phyloP scores from a whole-genome alignment of 2,329 filamentous ascomycete species.

The Sporothrix phasma region DNA sequence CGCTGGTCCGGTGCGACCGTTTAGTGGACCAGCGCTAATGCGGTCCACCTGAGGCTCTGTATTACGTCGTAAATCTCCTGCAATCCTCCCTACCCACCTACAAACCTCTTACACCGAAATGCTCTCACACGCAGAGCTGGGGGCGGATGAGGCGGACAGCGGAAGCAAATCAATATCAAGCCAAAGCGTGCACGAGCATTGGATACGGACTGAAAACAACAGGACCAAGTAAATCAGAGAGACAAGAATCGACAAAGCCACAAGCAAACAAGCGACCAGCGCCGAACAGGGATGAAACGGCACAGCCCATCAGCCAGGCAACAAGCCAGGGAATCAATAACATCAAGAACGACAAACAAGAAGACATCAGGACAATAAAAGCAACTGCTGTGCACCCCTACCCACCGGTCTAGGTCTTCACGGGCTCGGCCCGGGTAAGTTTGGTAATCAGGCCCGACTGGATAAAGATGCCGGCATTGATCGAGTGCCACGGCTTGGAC shows the following conservation, averaged over 20 bases:
- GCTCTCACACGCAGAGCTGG: too few species aligned
- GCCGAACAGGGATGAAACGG: not conserved
- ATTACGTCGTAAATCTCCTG: too few species aligned
- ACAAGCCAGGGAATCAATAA: not conserved
- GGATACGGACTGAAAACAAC: not conserved
- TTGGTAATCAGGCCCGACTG: conserved; percentile 23
- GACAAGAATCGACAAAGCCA: not conserved
- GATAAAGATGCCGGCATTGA: conserved; percentile 24
- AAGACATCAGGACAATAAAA: not conserved
- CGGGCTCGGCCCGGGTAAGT: conserved; percentile 19
- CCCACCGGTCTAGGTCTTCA: not conserved
- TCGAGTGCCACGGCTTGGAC: conserved; percentile 21
- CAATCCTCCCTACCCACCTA: too few species aligned
- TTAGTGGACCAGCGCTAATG: too few species aligned
- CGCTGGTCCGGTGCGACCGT: too few species aligned
- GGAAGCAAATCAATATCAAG: not conserved
- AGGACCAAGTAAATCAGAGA: not conserved
- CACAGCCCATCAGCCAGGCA: not conserved
- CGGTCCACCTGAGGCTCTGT: too few species aligned
- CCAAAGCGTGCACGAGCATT: not conserved
- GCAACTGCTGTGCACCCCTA: not conserved
- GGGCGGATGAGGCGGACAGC: not conserved
- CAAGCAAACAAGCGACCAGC: not conserved
- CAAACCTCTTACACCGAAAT: too few species aligned
- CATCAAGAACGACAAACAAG: not conserved